Conservation (phyloP, 2,329 filamentous ascomycete species). For the Falciphora oryzae region DNA sequence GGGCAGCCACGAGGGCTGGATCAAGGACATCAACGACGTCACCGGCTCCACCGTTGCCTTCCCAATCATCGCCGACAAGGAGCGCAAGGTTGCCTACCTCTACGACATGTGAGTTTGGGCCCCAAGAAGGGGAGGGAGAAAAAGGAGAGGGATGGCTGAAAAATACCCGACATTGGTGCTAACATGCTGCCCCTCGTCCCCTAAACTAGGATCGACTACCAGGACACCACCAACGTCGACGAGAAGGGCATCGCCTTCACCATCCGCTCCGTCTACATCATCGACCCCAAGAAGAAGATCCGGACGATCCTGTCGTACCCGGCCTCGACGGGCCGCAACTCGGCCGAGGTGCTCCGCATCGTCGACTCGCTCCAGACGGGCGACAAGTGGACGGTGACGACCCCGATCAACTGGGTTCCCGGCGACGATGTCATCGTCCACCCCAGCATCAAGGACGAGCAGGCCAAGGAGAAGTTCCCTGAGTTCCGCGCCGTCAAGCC, state of each 20-base stretch:
- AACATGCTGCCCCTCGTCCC: background rate
- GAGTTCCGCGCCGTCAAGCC: constrained; percentile 64
- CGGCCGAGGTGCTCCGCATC: constrained; percentile 71
- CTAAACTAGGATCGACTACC: constrained; percentile 55
- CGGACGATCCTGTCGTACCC: constrained; percentile 90
- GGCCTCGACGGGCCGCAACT: constrained; percentile 81
- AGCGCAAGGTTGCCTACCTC: constrained; percentile 66
- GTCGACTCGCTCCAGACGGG: constrained; percentile 75
- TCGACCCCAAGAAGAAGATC: constrained; percentile 91
- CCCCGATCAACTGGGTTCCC: constrained; percentile 83
- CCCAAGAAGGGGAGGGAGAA: too few species aligned
- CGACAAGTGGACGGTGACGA: constrained; percentile 83
- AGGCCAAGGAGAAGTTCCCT: constrained; percentile 84
- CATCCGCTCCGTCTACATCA: constrained; percentile 91
- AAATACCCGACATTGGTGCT: constrained; percentile 30
- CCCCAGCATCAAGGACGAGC: constrained; percentile 72
- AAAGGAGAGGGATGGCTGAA: too few species aligned
- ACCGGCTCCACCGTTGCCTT: constrained; percentile 64
- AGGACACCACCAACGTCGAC: constrained; percentile 77
- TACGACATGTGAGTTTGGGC: constrained; percentile 59
- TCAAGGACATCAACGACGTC: constrained; percentile 81
- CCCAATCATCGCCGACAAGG: constrained; percentile 77
- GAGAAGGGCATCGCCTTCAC: constrained; percentile 83
- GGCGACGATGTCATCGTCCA: constrained; percentile 93
- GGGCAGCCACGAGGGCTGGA: constrained; percentile 79